These are phyloP conservation scores for Candida cerambycidarum DNA, from an alignment of 805 yeast genomes.

Conservation along the genomic window DNA sequence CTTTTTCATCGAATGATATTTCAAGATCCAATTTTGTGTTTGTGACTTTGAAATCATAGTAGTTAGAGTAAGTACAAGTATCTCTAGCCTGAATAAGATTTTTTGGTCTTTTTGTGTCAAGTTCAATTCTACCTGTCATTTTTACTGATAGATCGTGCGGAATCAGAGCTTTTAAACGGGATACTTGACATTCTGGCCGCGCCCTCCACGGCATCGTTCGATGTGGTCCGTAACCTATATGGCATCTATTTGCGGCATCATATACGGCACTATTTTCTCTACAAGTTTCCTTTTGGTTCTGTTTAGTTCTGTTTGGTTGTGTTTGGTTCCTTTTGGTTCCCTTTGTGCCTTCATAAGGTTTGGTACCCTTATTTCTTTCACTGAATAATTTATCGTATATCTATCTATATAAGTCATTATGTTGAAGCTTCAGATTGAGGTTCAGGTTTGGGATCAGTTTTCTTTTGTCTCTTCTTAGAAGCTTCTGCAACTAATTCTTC, in stretches of 20 bases:
- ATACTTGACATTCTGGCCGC: neutral
- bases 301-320: too few species aligned
- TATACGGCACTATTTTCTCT: too few species aligned
- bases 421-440: neutral
- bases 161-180: neutral
- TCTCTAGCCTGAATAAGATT: constrained; percentile 18
- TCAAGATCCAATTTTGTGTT: constrained; percentile 22
- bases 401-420: constrained; percentile 2
- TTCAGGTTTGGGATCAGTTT: neutral
- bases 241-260: too few species aligned
- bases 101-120: constrained; percentile 12
- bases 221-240: too few species aligned
- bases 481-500: constrained; percentile 65
- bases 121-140: constrained; percentile 12
- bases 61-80: constrained; percentile 31
- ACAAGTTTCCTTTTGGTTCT: too few species aligned
- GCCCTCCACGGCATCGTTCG: neutral
- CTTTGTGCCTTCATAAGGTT: too few species aligned
- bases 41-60: constrained; percentile 21
- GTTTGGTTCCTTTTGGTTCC: too few species aligned
- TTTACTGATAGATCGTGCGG: neutral
- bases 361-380: too few species aligned
- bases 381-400: too few species aligned
- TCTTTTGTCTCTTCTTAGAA: constrained; percentile 40
- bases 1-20: constrained; percentile 25